Evolutionary conservation across 495 filamentous ascomycete species (phyloP).

Genomic region (Neurospora terricola): DNA sequence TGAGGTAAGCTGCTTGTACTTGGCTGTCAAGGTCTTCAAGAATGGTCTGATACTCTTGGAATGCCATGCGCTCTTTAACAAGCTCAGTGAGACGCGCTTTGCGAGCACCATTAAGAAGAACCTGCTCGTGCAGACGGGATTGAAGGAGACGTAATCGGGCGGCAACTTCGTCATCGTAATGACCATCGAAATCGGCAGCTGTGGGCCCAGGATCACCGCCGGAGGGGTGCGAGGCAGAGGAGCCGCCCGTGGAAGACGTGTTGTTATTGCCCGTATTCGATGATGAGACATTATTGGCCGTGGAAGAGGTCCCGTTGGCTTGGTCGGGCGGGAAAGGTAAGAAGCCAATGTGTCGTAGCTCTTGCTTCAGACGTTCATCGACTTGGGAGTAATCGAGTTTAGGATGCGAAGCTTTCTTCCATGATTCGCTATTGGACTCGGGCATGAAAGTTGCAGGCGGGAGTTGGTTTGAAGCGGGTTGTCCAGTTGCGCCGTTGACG

Average conservation of each 20-base stretch:
- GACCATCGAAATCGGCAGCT: constrained; percentile 64
- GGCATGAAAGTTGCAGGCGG: constrained; percentile 69
- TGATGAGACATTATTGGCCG: constrained; percentile 54
- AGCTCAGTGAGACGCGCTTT: constrained; percentile 79
- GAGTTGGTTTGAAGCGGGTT: constrained; percentile 15
- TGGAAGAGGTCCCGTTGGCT: constrained; percentile 23
- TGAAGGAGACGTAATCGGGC: constrained; percentile 82
- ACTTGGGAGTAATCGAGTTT: constrained; percentile 76
- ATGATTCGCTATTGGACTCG: constrained; percentile 51
- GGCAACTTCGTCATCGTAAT: constrained; percentile 90
- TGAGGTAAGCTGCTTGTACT: constrained; percentile 89
- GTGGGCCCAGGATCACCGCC: constrained; percentile 15
- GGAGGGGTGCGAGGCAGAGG: constrained; percentile 8
- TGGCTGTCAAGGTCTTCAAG: constrained; percentile 93
- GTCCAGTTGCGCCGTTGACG: constrained; percentile 16
- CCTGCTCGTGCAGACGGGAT: constrained; percentile 65
- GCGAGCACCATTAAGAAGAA: constrained; percentile 77
- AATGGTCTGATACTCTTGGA: constrained; percentile 94
- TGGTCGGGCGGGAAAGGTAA: constrained; percentile 53
- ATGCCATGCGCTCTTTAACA: constrained; percentile 81
- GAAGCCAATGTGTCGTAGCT: constrained; percentile 91
- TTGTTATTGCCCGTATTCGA: constrained; percentile 68
- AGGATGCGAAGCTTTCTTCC: constrained; percentile 46
- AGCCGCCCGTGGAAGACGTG: constrained; percentile 58
- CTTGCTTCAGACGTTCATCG: constrained; percentile 81